These are phyloP conservation scores for Prunus persica DNA, from an alignment of 306 rosid species.

Conservation along the genomic window DNA sequence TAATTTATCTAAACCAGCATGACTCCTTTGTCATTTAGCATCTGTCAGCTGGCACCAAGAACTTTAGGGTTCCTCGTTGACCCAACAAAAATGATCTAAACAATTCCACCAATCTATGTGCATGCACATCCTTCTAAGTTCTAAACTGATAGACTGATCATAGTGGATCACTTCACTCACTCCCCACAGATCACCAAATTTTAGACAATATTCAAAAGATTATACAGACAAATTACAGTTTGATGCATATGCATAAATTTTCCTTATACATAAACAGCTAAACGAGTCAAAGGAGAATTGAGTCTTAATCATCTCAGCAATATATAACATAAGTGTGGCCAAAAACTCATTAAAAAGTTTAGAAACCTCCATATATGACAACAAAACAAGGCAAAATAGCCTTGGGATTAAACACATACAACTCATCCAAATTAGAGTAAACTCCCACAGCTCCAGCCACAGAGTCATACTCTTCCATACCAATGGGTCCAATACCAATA, in stretches of 20 bases:
- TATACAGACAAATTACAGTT: no score
- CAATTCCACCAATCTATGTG: not conserved
- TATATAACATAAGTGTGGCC: constrained; percentile 2
- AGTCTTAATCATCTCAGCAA: not conserved
- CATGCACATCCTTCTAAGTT: not conserved
- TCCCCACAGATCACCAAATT: not conserved
- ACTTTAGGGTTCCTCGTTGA: constrained; percentile 25
- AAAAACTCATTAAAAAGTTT: constrained; percentile 19
- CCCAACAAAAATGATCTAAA: not conserved
- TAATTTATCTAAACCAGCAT: not conserved
- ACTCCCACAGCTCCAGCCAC: constrained; percentile 73
- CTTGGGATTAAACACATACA: constrained; percentile 64
- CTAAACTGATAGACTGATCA: not conserved
- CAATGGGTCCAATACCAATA: constrained; percentile 17
- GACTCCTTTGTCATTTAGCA: constrained; percentile 14
- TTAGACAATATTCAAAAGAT: not conserved
- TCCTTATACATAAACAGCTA: no score
- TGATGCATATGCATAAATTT: not conserved
- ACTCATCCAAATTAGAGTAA: constrained; percentile 88
- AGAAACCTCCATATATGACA: constrained; percentile 78
- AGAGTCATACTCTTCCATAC: constrained; percentile 75
- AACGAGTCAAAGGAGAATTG: not conserved
- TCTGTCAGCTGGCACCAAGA: not conserved
- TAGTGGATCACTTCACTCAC: not conserved
- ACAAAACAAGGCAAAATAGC: constrained; percentile 99